Base-by-base conservation (phyloP, 257 asterid genomes). In the Agastache rugosa region DNA sequence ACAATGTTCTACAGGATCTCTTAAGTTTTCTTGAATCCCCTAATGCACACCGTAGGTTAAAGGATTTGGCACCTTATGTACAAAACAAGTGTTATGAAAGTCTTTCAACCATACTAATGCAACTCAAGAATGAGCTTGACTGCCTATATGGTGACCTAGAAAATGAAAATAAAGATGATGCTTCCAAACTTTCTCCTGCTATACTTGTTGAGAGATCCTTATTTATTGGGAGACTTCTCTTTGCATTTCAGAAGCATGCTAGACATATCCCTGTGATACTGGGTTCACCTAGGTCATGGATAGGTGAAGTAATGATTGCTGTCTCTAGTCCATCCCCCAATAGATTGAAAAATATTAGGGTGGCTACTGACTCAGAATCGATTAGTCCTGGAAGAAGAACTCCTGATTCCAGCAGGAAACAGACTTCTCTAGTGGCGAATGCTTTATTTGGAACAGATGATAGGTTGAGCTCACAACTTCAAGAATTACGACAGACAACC, bases 231-330 rank as follows among this genome's bases (percentile, higher is more conserved):
- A 87, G 98, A 68, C 97, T 95, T 77, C 75, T 92, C 73, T 95
- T 90, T 87, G 97, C 98, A 41, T 89, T 95, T 84, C 98, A 89
- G 76, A 95, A 90, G 90, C 94, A 95, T 81, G 91, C 97, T 45
- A 87, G 80, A 81, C 99, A 92, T 85, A 85, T 95, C 44, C 92
- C 96, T n/a, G 81, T 90, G 44, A 76, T 95, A 75, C 96, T 95
- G 71, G 99, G 99, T 77, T 92, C 97, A 73, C 98, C 97, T 45
- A 89, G 99, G 84, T 89, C 90, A 75, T 95, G 99, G 99, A 75
- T 85, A 76, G 79, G 69, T 72, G 96, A 88, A 75, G 80, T 83
- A 78, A 10, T 72, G 73, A 72, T 78, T 55, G 75, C 81, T 51
- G 81, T 79, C 62, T 68, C 84, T 59, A 69, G 80, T 41, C 83